phyloP scores from a whole-genome alignment of 2,329 filamentous ascomycete genomes.

The Zarea fungicola region DNA sequence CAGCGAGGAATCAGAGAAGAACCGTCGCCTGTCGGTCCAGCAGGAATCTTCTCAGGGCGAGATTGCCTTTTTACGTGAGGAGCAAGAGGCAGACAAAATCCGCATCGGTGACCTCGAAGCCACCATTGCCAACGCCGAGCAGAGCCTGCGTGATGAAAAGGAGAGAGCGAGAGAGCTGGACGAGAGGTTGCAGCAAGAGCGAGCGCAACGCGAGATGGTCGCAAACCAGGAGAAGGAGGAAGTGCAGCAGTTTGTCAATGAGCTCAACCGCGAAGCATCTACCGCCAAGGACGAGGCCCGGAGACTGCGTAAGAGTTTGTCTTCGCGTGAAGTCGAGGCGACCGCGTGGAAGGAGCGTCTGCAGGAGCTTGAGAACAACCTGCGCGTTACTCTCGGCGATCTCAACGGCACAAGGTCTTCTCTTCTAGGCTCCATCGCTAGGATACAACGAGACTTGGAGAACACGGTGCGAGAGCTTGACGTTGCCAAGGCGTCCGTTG shows the following conservation, averaged over 20 bases:
- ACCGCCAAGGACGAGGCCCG: conserved; percentile 81
- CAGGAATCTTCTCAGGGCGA: conserved; percentile 89
- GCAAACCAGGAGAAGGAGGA: conserved; percentile 90
- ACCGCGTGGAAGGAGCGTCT: conserved; percentile 87
- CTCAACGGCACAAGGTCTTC: conserved; percentile 80
- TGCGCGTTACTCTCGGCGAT: conserved; percentile 83
- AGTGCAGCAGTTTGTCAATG: conserved; percentile 86
- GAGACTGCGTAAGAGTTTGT: conserved; percentile 75
- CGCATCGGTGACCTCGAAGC: conserved; percentile 92
- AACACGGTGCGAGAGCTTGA: conserved; percentile 79
- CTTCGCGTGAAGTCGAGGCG: conserved; percentile 80
- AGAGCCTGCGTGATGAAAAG: conserved; percentile 76
- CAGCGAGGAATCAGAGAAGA: conserved; percentile 79
- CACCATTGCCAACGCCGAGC: conserved; percentile 71
- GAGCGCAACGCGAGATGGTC: conserved; percentile 80
- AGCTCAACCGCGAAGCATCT: conserved; percentile 80
- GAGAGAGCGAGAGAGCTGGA: conserved; percentile 70
- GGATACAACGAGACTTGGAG: conserved; percentile 83
- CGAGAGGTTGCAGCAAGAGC: conserved; percentile 70
- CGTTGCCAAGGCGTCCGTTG: conserved; percentile 65
- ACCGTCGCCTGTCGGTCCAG: conserved; percentile 81
- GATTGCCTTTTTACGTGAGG: conserved; percentile 90
- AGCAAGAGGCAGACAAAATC: conserved; percentile 97
- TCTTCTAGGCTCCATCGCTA: conserved; percentile 80
- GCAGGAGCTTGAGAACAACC: conserved; percentile 81